These are phyloP conservation scores for Puccinia polysora DNA, from an alignment of 1,284 basidiomycete genomes.

Conservation along the genomic window DNA sequence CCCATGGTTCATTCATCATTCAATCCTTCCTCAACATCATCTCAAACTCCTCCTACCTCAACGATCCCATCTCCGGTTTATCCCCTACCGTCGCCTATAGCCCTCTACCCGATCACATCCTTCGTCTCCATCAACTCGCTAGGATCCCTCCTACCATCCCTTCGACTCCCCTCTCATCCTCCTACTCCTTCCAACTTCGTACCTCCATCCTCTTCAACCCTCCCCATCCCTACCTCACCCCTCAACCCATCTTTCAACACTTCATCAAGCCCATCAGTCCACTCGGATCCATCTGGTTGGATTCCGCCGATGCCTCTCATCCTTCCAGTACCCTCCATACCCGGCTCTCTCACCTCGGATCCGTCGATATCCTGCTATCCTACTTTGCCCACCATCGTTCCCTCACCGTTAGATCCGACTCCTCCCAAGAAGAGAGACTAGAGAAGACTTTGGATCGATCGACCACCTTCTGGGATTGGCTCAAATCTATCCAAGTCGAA, in stretches of 20 bases:
- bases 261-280: not conserved
- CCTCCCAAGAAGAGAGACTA: not conserved
- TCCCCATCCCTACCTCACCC: constrained; percentile 1
- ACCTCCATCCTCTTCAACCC: constrained; percentile 14
- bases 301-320: constrained; percentile 17
- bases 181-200: constrained; percentile 17
- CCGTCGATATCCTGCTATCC: constrained; percentile 13
- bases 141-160: no score
- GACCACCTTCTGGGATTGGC: constrained; percentile 29
- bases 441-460: not conserved
- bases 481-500: constrained; percentile 2
- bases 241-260: constrained; percentile 13
- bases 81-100: not conserved
- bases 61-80: not conserved
- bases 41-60: constrained; percentile 1
- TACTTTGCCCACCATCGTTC: constrained; percentile 16
- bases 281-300: constrained; percentile 27
- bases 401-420: not conserved
- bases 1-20: constrained; percentile 19
- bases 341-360: constrained; percentile 19
- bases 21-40: constrained; percentile 31
- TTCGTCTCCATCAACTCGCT: not conserved
- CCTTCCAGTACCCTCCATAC: not conserved
- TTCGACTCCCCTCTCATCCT: not conserved
- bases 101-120: constrained; percentile 20